Base-by-base conservation (phyloP, 805 yeast species). In the Candida fluviatilis region DNA sequence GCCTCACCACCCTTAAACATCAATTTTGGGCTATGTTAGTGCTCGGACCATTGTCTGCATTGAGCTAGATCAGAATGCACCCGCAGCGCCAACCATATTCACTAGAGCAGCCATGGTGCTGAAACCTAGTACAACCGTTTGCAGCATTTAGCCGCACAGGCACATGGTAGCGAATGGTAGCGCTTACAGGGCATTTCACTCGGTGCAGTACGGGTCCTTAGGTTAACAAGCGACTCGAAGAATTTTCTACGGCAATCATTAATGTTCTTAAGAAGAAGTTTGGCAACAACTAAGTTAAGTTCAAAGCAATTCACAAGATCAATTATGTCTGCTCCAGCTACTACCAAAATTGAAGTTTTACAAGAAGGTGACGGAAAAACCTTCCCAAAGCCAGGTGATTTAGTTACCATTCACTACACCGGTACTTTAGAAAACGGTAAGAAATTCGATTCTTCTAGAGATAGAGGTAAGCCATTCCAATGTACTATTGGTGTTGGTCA, bases 341-440 rank as follows among this genome's bases (percentile, higher is more conserved):
- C 64, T 35, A 66, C 73, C 26, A 63, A 65, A 52, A 57, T 68
- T 46, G 73, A 68, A 50, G 50, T 65, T 46, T 43, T 67, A 46
- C 71, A 64, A 50, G 66, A 66, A 62, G 89, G 97, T 65, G 96
- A 91, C 64, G 95, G 93, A 48, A 75, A 72, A 59, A 82, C 81
- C 54, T 90, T 73, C 80, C 97, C 98, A 59, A 73, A 83, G 64
- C 61, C 71, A 29, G 97, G 97, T 53, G 96, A 90, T 69, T 68
- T 73, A 48, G 93, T 91, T 50, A 82, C 96, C 48, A 91, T 91
- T 60, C 97, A 91, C 72, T 91, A 91, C 79, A 84, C 86, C 37
- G 98, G 98, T 55, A 89, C 95, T 41, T 76, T 91, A 59, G 95
- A 87, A 66, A 85, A 86, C 66, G 98, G 98, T 56, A 88, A 86